A percentile compares a stretch with the other conserved stretches of the same genome.
phyloP scores from a whole-genome alignment of 148 eudicot species.

The Salicornia ramosissima region DNA sequence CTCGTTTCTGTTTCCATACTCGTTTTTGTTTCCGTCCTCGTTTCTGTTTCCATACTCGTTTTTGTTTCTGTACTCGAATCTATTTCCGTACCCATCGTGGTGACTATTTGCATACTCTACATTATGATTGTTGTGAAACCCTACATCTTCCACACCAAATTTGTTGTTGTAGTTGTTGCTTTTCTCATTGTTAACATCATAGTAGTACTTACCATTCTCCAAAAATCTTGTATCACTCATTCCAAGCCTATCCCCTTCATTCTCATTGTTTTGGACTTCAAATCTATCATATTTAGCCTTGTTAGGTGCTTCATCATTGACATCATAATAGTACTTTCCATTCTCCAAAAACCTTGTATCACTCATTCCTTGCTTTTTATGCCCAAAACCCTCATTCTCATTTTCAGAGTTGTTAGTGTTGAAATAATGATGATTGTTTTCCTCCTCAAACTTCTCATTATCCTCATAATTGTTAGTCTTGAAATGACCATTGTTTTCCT shows the following conservation, averaged over 20 bases:
- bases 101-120: not conserved
- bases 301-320: not conserved
- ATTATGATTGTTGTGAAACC: constrained; percentile 5
- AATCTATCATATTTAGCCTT: no score
- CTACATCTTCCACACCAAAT: not conserved
- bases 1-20: no score
- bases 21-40: no score
- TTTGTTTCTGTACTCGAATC: no score
- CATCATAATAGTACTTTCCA: constrained; percentile 34
- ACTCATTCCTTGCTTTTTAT: constrained; percentile 46
- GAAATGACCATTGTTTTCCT: not conserved
- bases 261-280: no score
- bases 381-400: not conserved
- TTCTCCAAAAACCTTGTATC: constrained; percentile 49
- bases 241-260: constrained; percentile 29
- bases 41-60: constrained; percentile 10
- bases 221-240: constrained; percentile 54
- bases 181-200: constrained; percentile 12
- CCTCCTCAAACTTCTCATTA: not conserved
- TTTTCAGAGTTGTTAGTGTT: not conserved
- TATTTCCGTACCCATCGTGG: constrained; percentile 1
- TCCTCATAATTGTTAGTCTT: not conserved
- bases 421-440: not conserved
- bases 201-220: constrained; percentile 43
- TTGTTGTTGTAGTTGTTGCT: not conserved